These are phyloP conservation scores for Penicillium atrosanguineum DNA, from an alignment of 495 filamentous ascomycete genomes.

Conservation along the genomic window DNA sequence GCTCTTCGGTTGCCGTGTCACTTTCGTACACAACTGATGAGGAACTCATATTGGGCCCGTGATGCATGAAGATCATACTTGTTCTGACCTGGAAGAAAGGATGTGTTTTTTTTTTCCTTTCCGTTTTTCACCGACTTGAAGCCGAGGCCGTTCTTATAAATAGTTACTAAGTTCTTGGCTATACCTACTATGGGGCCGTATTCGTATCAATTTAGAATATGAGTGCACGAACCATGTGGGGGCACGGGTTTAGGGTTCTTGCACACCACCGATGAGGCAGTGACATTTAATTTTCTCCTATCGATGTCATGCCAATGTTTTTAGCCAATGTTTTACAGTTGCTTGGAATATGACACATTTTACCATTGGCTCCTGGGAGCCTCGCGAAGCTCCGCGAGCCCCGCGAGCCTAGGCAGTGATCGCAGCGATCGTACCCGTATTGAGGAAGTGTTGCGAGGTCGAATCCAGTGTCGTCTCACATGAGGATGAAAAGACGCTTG, in stretches of 20 bases:
- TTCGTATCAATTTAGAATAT: constrained; percentile 2
- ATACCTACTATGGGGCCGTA: background rate
- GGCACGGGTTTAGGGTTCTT: constrained; percentile 1
- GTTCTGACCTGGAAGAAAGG: background rate
- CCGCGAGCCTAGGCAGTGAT: constrained; percentile 1
- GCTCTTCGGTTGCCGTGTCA: constrained; percentile 24
- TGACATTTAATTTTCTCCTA: background rate
- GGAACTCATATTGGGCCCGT: constrained; percentile 11
- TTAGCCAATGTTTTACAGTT: background rate
- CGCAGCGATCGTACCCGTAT: constrained; percentile 1
- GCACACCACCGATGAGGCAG: background rate
- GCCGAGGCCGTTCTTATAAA: constrained; percentile 1
- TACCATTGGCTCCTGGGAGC: background rate
- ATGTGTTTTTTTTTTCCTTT: background rate
- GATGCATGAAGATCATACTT: constrained; percentile 4
- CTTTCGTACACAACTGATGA: constrained; percentile 20
- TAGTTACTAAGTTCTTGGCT: constrained; percentile 4
- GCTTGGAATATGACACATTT: background rate
- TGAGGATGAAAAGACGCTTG: background rate
- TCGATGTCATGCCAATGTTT: background rate
- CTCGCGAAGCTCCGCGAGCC: background rate
- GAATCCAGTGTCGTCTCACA: background rate
- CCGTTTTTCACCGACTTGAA: constrained; percentile 1
- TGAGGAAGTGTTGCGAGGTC: background rate
- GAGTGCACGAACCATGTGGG: constrained; percentile 15